These are phyloP conservation scores for Aspergillus chevalieri DNA, from an alignment of 2,329 filamentous ascomycete genomes.

Conservation along the genomic window DNA sequence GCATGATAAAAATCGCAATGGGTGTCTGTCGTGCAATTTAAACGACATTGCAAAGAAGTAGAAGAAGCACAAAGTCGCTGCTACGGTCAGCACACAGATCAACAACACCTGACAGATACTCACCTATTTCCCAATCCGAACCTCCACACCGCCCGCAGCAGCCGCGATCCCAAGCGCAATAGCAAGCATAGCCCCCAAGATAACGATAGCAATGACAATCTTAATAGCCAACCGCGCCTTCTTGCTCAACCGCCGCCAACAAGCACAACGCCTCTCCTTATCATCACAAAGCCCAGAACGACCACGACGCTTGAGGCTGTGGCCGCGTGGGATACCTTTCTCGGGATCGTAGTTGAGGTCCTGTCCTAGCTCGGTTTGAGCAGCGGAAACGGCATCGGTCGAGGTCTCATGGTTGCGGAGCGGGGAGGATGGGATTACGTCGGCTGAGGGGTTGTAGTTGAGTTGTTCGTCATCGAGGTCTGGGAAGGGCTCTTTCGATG, in stretches of 20 bases:
- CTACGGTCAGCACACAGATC: not conserved
- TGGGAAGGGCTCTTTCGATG: too few relatives aligned
- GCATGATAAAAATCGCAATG: not conserved
- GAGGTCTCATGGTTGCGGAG: too few relatives aligned
- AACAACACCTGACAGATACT: slow-evolving; percentile 6
- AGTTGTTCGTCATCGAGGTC: too few relatives aligned
- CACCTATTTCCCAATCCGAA: slow-evolving; percentile 16
- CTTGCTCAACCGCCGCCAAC: slow-evolving; percentile 27
- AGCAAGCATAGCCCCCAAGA: slow-evolving; percentile 39
- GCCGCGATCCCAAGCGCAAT: slow-evolving; percentile 41
- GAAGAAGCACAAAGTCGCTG: not conserved
- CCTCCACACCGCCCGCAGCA: slow-evolving; percentile 40
- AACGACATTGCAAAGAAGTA: not conserved
- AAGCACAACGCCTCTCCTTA: slow-evolving; percentile 30
- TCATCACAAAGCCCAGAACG: slow-evolving; percentile 16
- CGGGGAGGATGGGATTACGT: too few relatives aligned
- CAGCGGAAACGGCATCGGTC: too few relatives aligned
- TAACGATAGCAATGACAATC: slow-evolving; percentile 34
- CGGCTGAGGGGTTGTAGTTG: too few relatives aligned
- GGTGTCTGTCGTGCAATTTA: not conserved
- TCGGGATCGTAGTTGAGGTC: not conserved
- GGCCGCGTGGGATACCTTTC: not conserved
- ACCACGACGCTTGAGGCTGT: not conserved
- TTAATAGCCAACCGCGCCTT: slow-evolving; percentile 36
- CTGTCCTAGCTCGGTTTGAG: too few relatives aligned